Evolutionary conservation across 1,139 yeast species (phyloP).

Genomic region (Sugiyamaella sp.): DNA sequence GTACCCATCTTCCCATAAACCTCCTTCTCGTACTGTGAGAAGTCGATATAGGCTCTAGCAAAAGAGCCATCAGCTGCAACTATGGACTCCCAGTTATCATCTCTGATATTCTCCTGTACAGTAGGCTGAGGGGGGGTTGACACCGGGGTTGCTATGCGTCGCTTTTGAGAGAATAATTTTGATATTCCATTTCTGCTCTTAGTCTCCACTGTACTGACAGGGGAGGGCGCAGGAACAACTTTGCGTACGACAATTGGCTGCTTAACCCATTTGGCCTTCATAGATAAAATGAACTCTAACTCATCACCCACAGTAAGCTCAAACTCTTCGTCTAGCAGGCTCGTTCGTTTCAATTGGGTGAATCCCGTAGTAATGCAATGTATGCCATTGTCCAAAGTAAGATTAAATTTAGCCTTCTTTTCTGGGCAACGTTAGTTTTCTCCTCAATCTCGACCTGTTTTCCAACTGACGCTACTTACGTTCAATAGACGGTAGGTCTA

Average conservation of each 20-base stretch:
- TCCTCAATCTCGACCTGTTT: too few species aligned
- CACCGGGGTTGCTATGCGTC: slow-evolving; percentile 15
- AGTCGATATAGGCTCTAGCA: slow-evolving; percentile 70
- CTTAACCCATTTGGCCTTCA: slow-evolving; percentile 66
- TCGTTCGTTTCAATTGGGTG: slow-evolving; percentile 50
- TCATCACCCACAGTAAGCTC: slow-evolving; percentile 72
- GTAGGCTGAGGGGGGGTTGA: slow-evolving; percentile 14
- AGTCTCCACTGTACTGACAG: slow-evolving; percentile 17
- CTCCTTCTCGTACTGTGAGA: slow-evolving; percentile 59
- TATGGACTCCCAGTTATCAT: slow-evolving; percentile 32
- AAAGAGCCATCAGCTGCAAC: slow-evolving; percentile 88
- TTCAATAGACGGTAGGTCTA: slow-evolving; percentile 58
- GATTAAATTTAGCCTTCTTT: slow-evolving; percentile 60
- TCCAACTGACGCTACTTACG: slow-evolving; percentile 40
- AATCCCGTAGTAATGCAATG: slow-evolving; percentile 81
- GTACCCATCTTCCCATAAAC: slow-evolving; percentile 57
- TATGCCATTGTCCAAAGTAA: slow-evolving; percentile 86
- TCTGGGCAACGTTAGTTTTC: too few species aligned
- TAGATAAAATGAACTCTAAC: slow-evolving; percentile 70
- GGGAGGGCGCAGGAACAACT: slow-evolving; percentile 30
- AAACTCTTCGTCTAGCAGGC: slow-evolving; percentile 74
- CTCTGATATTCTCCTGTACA: slow-evolving; percentile 10
- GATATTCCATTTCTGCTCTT: slow-evolving; percentile 22
- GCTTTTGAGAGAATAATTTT: slow-evolving; percentile 30
- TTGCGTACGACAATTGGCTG: slow-evolving; percentile 44